These are phyloP conservation scores for Gastroboletus turbinatus DNA, from an alignment of 1,284 basidiomycete genomes.

Conservation along the genomic window DNA sequence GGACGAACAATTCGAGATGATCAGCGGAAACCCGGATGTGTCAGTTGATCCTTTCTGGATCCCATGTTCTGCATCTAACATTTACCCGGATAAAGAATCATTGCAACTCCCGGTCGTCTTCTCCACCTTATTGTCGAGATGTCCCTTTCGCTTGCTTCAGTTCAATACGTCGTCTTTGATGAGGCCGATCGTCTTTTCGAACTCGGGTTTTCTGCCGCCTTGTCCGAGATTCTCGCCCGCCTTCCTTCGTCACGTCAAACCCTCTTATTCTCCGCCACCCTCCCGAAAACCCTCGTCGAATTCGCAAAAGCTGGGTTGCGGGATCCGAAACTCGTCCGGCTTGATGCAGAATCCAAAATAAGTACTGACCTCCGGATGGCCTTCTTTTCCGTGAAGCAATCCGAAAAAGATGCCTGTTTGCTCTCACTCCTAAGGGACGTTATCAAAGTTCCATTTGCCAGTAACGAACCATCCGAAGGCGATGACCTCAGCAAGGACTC, in stretches of 20 bases:
- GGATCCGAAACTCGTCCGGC: constrained; percentile 91
- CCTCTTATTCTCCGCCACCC: constrained; percentile 92
- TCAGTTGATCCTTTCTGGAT: constrained; percentile 44
- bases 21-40: constrained; percentile 94
- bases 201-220: constrained; percentile 93
- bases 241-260: constrained; percentile 89
- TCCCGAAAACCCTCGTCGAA: constrained; percentile 94
- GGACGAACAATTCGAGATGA: constrained; percentile 96
- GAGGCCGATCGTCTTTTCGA: constrained; percentile 98
- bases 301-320: constrained; percentile 96
- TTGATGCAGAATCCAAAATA: constrained; percentile 96
- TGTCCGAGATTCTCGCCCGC: constrained; percentile 89
- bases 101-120: constrained; percentile 96
- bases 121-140: constrained; percentile 96
- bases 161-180: constrained; percentile 95
- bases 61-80: constrained; percentile 7
- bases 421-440: constrained; percentile 84
- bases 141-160: constrained; percentile 87
- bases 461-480: constrained; percentile 27
- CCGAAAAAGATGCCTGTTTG: constrained; percentile 93
- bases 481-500: constrained; percentile 35
- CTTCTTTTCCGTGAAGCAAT: constrained; percentile 91
- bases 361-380: constrained; percentile 91
- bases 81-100: constrained; percentile 59
- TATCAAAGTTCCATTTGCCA: constrained; percentile 74